Conservation (phyloP, 352 stramenopile genomes). For the Pythium aristosporum region DNA sequence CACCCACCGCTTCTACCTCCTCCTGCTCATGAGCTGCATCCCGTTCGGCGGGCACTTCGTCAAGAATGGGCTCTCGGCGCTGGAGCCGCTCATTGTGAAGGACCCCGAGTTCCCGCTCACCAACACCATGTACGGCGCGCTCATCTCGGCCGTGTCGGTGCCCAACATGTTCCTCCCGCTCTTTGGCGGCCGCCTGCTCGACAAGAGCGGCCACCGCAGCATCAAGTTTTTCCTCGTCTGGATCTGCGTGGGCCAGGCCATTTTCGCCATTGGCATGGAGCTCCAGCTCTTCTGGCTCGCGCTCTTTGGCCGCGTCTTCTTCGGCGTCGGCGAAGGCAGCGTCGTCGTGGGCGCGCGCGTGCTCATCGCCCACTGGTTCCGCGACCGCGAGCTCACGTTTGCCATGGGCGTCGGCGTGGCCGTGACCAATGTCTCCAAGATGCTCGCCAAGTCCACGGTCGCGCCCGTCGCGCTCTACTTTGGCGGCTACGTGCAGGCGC, state of each 20-base stretch:
- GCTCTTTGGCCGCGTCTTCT: slow-evolving; percentile 80
- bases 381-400: slow-evolving; percentile 82
- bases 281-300: slow-evolving; percentile 72
- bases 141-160: slow-evolving; percentile 79
- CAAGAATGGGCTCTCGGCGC: slow-evolving; percentile 84
- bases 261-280: slow-evolving; percentile 78
- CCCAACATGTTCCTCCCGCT: slow-evolving; percentile 85
- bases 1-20: slow-evolving; percentile 75
- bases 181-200: slow-evolving; percentile 69
- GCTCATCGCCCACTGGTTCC: slow-evolving; percentile 84
- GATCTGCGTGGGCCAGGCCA: slow-evolving; percentile 81
- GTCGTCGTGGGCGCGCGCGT: slow-evolving; percentile 80
- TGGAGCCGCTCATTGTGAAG: slow-evolving; percentile 80
- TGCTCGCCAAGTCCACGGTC: slow-evolving; percentile 88
- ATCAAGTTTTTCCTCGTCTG: slow-evolving; percentile 81
- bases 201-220: slow-evolving; percentile 73
- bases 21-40: slow-evolving; percentile 84
- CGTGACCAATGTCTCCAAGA: slow-evolving; percentile 90
- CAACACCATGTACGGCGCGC: slow-evolving; percentile 84
- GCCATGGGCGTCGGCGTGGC: slow-evolving; percentile 88
- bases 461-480: slow-evolving; percentile 84
- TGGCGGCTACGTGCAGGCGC: slow-evolving; percentile 79
- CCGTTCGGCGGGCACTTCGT: slow-evolving; percentile 86
- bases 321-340: slow-evolving; percentile 77
- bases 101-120: slow-evolving; percentile 72